phyloP scores from a whole-genome alignment of 345 rosid genomes.

The Gynandropsis gynandra region DNA sequence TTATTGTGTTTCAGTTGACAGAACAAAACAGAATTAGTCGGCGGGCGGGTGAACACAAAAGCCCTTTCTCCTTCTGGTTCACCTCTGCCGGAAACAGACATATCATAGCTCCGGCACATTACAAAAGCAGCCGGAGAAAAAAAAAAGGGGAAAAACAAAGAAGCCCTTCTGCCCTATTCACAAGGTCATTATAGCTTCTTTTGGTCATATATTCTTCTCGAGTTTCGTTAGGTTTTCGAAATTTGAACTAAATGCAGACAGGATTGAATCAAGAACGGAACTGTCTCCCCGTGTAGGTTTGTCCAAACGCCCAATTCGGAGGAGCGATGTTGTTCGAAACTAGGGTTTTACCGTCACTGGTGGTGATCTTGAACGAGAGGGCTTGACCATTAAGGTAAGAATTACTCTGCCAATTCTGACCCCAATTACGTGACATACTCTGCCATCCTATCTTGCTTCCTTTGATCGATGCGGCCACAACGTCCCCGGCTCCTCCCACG shows the following conservation, averaged over 20 bases:
- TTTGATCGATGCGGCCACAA: constrained; percentile 35
- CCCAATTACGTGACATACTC: constrained; percentile 57
- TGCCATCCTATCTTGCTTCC: constrained; percentile 47
- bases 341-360: constrained; percentile 42
- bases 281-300: constrained; percentile 47
- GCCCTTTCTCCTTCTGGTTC: constrained; percentile 11
- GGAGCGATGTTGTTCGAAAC: constrained; percentile 39
- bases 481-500: constrained; percentile 56
- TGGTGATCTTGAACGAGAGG: constrained; percentile 51
- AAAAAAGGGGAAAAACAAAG: constrained; percentile 3
- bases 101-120: constrained; percentile 19
- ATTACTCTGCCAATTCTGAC: constrained; percentile 64
- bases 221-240: constrained; percentile 18
- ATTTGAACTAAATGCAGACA: too few relatives aligned
- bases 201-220: not conserved
- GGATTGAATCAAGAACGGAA: constrained; percentile 21
- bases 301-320: constrained; percentile 46
- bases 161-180: constrained; percentile 12
- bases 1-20: constrained; percentile 5
- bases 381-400: constrained; percentile 44
- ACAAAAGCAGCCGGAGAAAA: constrained; percentile 27
- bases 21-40: constrained; percentile 5
- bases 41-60: constrained; percentile 30
- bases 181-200: constrained; percentile 6
- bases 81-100: constrained; percentile 11